Percentiles rank a stretch among this genome's conserved stretches.
Evolutionary conservation across 371 early-diverging fungal species (phyloP).

Genomic region (Apophysomyces trapeziformis): DNA sequence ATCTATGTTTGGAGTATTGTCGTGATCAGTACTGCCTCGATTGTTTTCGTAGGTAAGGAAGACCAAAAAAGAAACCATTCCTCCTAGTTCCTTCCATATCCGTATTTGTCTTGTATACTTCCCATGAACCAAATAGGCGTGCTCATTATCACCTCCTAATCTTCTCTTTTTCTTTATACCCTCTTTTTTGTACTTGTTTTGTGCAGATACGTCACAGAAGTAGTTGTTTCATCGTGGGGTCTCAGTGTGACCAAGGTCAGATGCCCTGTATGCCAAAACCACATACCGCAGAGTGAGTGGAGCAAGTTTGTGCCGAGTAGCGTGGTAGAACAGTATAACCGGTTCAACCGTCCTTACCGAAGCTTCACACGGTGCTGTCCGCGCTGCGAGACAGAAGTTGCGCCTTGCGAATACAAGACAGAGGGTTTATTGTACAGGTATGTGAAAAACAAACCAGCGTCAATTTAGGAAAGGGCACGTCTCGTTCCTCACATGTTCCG

Average conservation of each 20-base stretch:
- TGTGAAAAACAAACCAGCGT: too few species aligned
- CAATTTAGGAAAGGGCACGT: too few species aligned
- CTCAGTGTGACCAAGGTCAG: conserved; percentile 65
- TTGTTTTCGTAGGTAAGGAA: conserved; percentile 62
- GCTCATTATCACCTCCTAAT: not conserved
- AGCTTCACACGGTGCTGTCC: conserved; percentile 64
- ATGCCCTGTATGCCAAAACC: conserved; percentile 63
- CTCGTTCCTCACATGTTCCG: not conserved
- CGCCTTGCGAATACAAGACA: conserved; percentile 39
- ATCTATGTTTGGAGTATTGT: conserved; percentile 67
- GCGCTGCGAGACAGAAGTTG: conserved; percentile 62
- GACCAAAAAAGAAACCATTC: not conserved
- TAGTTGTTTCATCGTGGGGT: conserved; percentile 72
- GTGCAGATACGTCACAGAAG: conserved; percentile 65
- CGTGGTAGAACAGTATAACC: conserved; percentile 55
- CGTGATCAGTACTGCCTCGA: conserved; percentile 70
- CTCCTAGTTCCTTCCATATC: not conserved
- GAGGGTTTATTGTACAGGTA: not conserved
- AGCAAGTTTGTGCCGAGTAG: conserved; percentile 45
- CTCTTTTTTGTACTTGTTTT: not conserved
- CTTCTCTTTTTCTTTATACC: not conserved
- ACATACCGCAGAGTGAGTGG: conserved; percentile 67
- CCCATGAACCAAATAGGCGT: too few species aligned
- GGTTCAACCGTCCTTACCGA: conserved; percentile 69
- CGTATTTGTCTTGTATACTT: too few species aligned